Evolutionary conservation across 306 rosid species (phyloP), one percentile per base, ranked within the genome.

Genomic region (Cucurbita moschata): DNA sequence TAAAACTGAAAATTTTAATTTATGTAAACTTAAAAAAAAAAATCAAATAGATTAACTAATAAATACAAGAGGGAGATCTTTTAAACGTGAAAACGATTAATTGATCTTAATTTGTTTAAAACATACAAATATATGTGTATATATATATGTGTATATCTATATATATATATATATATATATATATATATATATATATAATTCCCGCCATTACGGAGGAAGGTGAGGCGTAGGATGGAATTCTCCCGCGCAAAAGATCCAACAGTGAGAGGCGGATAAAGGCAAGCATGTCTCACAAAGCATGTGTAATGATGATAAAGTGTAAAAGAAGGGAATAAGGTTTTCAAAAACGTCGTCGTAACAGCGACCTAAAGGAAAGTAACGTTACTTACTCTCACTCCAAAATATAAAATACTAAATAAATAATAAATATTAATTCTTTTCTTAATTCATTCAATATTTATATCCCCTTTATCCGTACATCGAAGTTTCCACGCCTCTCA

Each of bases 271-370:
- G n/a, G 35, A 30, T 30, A 30, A 81, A 79, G 83, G 85, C 38
- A 39, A 55, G 78, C 82, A 79, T 82, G 74, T 69, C 80, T 54
- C 9, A 39, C 47, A 69, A 35, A 60, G 75, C 85, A 80, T 73
- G 84, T 84, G 89, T 81, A 82, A 85, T 83, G 82, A 82, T 79
- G 77, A 77, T 23, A 85, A 86, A 79, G 85, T 73, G 13, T 79
- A 77, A 79, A 76, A 73, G 80, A 64, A 55, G 75, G 42, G 75
- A 73, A 57, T 73, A 57, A 21, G 23, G 62, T 35, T 68, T 46
- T 68, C 47, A 1, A 68, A 67, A 68, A 68, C 73, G 57, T 15
- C 73, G 73, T 47, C 73, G 73, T 68, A 68, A 68, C 47, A 2
- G 5, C n/a, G 21, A 47, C 16, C 35, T 30, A 30, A 30, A 30